Percentiles rank a stretch among this genome's conserved stretches.
Conservation (phyloP, 2,329 filamentous ascomycete genomes). For the Diatrype stigma region DNA sequence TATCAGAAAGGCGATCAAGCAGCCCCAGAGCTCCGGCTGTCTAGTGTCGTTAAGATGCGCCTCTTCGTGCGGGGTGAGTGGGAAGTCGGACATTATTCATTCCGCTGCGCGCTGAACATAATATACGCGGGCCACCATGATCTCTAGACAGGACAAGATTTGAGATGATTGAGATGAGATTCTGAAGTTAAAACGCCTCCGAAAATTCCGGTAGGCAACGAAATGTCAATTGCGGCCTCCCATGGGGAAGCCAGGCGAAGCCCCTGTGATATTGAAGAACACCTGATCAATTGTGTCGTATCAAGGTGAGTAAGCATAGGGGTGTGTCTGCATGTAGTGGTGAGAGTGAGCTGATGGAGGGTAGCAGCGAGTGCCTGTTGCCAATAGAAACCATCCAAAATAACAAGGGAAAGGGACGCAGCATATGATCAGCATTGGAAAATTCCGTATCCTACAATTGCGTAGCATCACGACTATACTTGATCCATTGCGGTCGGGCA, state of each 20-base stretch:
- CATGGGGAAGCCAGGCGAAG: no score
- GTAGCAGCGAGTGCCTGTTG: background rate
- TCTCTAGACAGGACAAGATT: no score
- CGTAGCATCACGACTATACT: no score
- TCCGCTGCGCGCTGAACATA: background rate
- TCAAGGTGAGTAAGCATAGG: background rate
- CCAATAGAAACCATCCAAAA: no score
- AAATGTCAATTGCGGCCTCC: no score
- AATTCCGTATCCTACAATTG: no score
- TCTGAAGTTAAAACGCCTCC: no score
- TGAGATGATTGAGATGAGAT: no score
- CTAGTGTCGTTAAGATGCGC: conserved; percentile 12
- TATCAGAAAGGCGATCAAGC: conserved; percentile 16
- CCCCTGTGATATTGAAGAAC: background rate
- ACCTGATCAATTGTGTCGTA: background rate
- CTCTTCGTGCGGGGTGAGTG: conserved; percentile 8
- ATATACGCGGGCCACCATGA: no score
- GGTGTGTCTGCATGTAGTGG: conserved; percentile 5
- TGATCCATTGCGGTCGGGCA: no score
- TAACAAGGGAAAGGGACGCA: no score
- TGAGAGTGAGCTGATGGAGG: background rate
- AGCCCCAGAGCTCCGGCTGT: conserved; percentile 19
- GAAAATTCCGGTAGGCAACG: background rate
- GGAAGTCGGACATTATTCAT: conserved; percentile 8
- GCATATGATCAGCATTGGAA: no score